Conservation (phyloP, 2,329 filamentous ascomycete genomes). For the Penicillium sp. region DNA sequence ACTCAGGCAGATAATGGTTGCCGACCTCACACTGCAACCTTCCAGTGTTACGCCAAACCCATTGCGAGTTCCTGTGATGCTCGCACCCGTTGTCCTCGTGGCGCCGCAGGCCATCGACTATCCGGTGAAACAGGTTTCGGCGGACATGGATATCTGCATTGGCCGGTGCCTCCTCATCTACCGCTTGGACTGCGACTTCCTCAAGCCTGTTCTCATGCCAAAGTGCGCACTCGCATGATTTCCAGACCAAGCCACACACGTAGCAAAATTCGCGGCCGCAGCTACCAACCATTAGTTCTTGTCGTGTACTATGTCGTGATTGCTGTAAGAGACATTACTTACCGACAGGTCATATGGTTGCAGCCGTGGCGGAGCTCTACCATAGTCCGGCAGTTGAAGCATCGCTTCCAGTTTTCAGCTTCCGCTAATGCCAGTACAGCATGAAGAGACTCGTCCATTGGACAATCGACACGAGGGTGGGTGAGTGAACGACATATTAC, state of each 20-base stretch:
- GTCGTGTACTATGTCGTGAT: not conserved
- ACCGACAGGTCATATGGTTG: slow-evolving; percentile 20
- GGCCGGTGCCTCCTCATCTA: slow-evolving; percentile 8
- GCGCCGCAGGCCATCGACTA: not conserved
- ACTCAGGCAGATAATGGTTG: not conserved
- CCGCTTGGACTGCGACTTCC: not conserved
- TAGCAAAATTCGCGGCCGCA: slow-evolving; percentile 15
- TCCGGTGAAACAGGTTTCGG: slow-evolving; percentile 1
- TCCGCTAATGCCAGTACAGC: slow-evolving; percentile 12
- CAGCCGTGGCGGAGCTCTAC: slow-evolving; percentile 14
- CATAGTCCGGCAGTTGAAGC: slow-evolving; percentile 16
- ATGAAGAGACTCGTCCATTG: slow-evolving; percentile 11
- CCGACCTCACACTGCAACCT: not conserved
- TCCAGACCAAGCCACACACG: slow-evolving; percentile 4
- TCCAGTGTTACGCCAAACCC: not conserved
- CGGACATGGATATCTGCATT: not conserved
- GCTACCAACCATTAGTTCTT: slow-evolving; percentile 1
- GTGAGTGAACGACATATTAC: slow-evolving; percentile 12
- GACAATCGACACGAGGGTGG: slow-evolving; percentile 17
- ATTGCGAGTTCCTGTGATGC: slow-evolving; percentile 11
- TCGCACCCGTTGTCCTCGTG: slow-evolving; percentile 12
- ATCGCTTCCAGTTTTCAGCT: slow-evolving; percentile 9
- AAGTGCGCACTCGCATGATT: slow-evolving; percentile 6
- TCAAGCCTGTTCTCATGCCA: slow-evolving; percentile 12
- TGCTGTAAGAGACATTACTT: not conserved